Evolutionary conservation across 495 filamentous ascomycete species (phyloP), one percentile per base, ranked within the genome.

Genomic region (Cercophora samala): DNA sequence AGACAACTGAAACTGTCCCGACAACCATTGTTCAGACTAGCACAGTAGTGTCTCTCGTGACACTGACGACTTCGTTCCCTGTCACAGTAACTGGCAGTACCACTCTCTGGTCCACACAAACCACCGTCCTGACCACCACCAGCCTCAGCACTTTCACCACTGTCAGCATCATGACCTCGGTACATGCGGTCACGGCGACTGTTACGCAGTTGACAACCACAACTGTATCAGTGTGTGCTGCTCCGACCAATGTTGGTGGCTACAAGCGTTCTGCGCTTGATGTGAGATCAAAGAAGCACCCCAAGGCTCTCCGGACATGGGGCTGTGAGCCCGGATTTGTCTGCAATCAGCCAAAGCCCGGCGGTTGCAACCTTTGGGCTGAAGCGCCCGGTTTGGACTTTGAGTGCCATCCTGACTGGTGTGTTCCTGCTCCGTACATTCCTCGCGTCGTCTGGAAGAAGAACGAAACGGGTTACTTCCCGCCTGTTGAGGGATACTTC

Each of bases 301-400:
- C 56, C 25, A 29, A 60, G 1, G 77, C 75, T 4, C 75, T 85
- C 53, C 74, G 71, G 42, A 83, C 82, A 1, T 88, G 82, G 81
- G 89, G 89, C 37, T 92, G 90, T 67, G 62, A 75, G 9, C 86
- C 90, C 11, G 89, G 89, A 1, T 86, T 67, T 17, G 75, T 91
- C 22, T 92, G 90, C 75, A 75, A 75, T 53, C 74, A 75, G 66
- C 78, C 84, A 1, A 82, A 80, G 68, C 77, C 80, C 0, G 73
- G 53, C 5, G 73, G 74, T 26, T 90, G 88, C 72, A 83, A 83
- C 66, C 3, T 89, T 19, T 87, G 82, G 72, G 78, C 77, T 11
- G 81, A 82, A 46, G 76, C 84, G 23, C 89, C 89, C 18, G 77
- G 76, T 1, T 66, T 75, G 25, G 69, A 77, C 17, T 91, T 85